Percentiles rank a stretch among this genome's conserved stretches.
These are phyloP conservation scores for Hericium coralloides DNA, from an alignment of 768 basidiomycete species.

Conservation along the genomic window DNA sequence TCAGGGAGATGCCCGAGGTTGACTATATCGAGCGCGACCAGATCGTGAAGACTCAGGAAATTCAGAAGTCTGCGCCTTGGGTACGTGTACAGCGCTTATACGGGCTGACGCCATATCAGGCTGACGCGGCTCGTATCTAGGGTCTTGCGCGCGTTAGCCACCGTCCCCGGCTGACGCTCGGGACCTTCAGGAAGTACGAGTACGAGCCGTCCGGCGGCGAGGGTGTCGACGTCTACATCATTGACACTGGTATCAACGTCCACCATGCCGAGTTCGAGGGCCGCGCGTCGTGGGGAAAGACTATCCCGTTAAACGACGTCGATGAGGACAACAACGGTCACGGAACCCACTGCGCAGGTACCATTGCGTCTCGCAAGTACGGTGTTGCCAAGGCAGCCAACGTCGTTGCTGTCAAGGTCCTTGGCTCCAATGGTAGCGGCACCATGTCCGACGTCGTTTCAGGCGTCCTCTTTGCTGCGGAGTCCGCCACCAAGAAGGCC, in stretches of 20 bases:
- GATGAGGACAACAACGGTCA: constrained; percentile 95
- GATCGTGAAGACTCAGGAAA: constrained; percentile 68
- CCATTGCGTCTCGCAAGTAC: constrained; percentile 87
- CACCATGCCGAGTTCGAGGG: constrained; percentile 83
- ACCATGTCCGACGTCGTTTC: constrained; percentile 90
- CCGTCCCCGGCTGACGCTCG: constrained; percentile 63
- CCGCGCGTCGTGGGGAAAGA: constrained; percentile 91
- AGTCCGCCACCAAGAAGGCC: constrained; percentile 42
- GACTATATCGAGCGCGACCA: constrained; percentile 92
- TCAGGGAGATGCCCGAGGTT: constrained; percentile 83
- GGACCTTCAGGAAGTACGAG: constrained; percentile 79
- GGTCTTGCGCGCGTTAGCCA: constrained; percentile 95
- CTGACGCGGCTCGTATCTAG: constrained; percentile 33
- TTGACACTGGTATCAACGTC: constrained; percentile 88
- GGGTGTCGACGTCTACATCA: constrained; percentile 87
- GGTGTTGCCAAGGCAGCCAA: constrained; percentile 95
- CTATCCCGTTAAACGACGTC: constrained; percentile 68
- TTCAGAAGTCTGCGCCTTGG: constrained; percentile 78
- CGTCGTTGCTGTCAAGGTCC: constrained; percentile 85
- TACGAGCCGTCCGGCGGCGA: constrained; percentile 69
- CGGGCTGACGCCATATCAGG: background rate
- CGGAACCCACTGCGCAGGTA: constrained; percentile 92
- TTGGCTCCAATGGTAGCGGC: constrained; percentile 92
- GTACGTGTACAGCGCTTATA: constrained; percentile 35
- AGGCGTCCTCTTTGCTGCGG: constrained; percentile 78